Base-by-base conservation (phyloP, 768 basidiomycete species). In the Tulasnella sp. region DNA sequence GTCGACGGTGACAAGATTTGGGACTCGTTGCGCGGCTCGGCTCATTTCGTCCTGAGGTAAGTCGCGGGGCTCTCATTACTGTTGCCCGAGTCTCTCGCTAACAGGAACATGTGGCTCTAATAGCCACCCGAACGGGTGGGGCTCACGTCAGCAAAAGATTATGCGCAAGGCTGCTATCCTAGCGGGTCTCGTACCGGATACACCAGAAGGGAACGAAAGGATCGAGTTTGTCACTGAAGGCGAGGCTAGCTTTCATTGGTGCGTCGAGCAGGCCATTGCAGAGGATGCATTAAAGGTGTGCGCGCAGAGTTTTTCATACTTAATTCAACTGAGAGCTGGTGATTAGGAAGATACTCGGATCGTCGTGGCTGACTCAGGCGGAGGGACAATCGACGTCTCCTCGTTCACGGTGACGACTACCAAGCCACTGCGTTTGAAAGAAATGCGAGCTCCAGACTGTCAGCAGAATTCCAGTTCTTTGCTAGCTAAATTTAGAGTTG, bases 291-390 rank as follows among this genome's bases (percentile, higher is more conserved):
- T 82, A 67, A 74, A 76, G 75, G 80, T 77, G 36, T 40, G 8
- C 74, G 73, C 17, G 40, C 59, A 8, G 2, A 2, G 4, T 17
- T 16, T 3, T 1, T n/a, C 12, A n/a, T 3, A 17, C 3, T 14
- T 7, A 3, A 5, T 3, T 5, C 4, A 17, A 34, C 7, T 17
- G 19, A 3, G 19, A 5, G 19, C 29, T 3, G n/a, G 2, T 39
- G 36, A 6, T 37, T 32, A 68, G 67, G 41, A 3, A 16, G 67
- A 62, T 0, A 26, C 14, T 16, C 26, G 6, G 9, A 72, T 86
- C 5, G 80, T 85, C n/a, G 76, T 87, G 17, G 81, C 86, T 9
- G 86, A 87, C 75, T 84, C 84, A 9, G 86, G 86, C 8, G 84
- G 84, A 29, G 80, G 81, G 4, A 83, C 81, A 5, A 78, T 82